Evolutionary conservation across 192 early-diverging fungal genomes (phyloP).

Genomic region (Kappamyces sp.): DNA sequence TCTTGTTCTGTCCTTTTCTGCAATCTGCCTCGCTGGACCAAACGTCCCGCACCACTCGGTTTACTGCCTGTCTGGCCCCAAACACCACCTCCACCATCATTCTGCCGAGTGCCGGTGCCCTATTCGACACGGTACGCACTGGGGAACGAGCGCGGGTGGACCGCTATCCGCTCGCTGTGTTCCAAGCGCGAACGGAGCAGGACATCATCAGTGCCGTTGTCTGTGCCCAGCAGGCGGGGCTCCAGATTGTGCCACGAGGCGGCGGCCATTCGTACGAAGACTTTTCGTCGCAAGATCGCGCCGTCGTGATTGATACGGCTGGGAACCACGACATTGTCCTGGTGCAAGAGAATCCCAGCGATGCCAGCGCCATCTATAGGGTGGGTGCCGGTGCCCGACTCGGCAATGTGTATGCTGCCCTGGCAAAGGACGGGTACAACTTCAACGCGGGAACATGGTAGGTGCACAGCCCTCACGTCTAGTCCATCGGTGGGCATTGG

Average conservation of each 20-base stretch:
- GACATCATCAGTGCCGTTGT: conserved; percentile 3
- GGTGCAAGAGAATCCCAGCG: conserved; percentile 14
- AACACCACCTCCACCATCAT: no score
- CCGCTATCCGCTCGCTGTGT: conserved; percentile 7
- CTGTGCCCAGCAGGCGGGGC: conserved; percentile 8
- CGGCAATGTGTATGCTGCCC: conserved; percentile 42
- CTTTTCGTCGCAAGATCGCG: conserved; percentile 37
- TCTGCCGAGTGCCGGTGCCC: no score
- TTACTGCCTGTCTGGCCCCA: no score
- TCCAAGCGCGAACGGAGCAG: conserved; percentile 2
- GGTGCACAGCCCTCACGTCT: no score
- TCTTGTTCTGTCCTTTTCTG: no score
- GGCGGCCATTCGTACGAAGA: conserved; percentile 59
- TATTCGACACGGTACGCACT: no score
- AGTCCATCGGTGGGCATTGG: conserved; percentile 56
- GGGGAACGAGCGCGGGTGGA: not conserved
- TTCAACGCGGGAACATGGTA: conserved; percentile 43
- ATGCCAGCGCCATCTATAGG: conserved; percentile 23
- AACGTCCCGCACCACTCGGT: no score
- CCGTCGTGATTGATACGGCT: conserved; percentile 46
- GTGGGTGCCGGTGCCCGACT: conserved; percentile 49
- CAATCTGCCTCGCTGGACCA: no score
- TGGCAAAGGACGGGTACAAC: conserved; percentile 27
- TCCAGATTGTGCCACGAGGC: conserved; percentile 22
- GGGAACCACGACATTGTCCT: conserved; percentile 10